Evolutionary conservation across 2,329 filamentous ascomycete species (phyloP), one percentile per base, ranked within the genome.

Genomic region (Talaromyces atroroseus): DNA sequence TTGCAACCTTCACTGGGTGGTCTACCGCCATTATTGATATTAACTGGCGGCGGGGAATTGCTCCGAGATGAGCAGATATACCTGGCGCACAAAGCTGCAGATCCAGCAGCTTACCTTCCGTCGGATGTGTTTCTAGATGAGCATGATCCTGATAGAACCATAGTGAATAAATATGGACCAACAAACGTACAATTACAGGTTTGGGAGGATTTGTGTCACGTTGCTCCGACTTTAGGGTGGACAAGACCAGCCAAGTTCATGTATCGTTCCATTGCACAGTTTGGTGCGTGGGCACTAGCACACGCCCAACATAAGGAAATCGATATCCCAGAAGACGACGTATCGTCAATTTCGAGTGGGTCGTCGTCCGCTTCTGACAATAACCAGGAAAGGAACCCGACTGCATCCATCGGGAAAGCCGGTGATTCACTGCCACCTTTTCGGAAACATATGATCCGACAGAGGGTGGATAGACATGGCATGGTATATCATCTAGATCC

Each of bases 231-330:
- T 0, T 79, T 97, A n/a, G 95, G 90, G 65, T 97, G 96, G 70
- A 97, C 92, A 0, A 82, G 87, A n/a, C 94, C 94, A 0, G 94
- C 92, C 47, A 97, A 97, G 70, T 89, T 88, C 74, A 96, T 97
- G 91, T 97, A 90, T 69, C 83, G 92, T 49, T 89, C 90, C 1
- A 85, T 96, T 52, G 89, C 94, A 0, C 92, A 96, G 63, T 97
- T 99, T 66, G 88, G 91, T 2, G 90, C 92, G 0, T 97, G 92
- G 92, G 88, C 88, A 0, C 79, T 96, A 21, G 90, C 92, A 0
- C 80, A 87, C 61, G 90, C 91, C 0, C 92, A 96, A 67, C 81
- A 90, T 58, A 83, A 81, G 1, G 83, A 84, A 1, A 92, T 96
- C 54, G 88, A 94, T 18, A 92, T 95, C 36, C 71, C 87, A 36